Base-by-base conservation (phyloP, 345 rosid genomes). In the Erucastrum elatum region DNA sequence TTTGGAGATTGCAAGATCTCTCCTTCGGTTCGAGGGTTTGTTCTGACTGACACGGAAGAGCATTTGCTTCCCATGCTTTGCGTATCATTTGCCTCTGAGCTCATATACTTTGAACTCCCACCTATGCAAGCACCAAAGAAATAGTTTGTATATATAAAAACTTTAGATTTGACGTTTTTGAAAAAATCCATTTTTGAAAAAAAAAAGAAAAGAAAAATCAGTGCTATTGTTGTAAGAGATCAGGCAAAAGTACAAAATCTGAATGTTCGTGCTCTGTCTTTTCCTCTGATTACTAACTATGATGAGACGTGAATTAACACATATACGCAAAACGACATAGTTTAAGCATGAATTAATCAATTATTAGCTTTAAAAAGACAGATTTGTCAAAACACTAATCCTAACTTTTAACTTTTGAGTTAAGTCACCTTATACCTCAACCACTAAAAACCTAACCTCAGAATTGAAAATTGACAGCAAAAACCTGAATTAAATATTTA, bases 1-100 rank as follows among this genome's bases (percentile, higher is more conserved):
- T 89, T 89, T 60, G 90, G 76, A 30, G 88, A 85, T 66, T 85
- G 88, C 88, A 91, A 84, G 70, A 91, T 91, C 85, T 91, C 91
- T 58, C 87, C 93, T 82, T 91, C 96, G 1, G 88, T 87, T 46
- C 93, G 71, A 51, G 89, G 87, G 70, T 85, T 88, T 62, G 84
- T 80, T 58, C 90, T 87, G 41, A 82, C 58, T 12, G 95, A 89
- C 68, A 70, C 60, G 17, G 85, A 78, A 8, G 87, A 85, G 21
- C 16, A 44, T 82, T 83, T 82, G 80, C 90, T 85, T 67, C 88
- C 78, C 35, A 70, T 37, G 70, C 90, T 86, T 27, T 82, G 78
- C 39, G 80, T 56, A 29, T 84, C 84, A 31, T 78, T 80, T 25
- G 86, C 87, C 5, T 81, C 81, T 58, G 68, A 84, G 25, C 90